Percentiles rank a stretch among this genome's conserved stretches.
phyloP scores from a whole-genome alignment of 805 yeast genomes.

The Metschnikowia picachoensis region DNA sequence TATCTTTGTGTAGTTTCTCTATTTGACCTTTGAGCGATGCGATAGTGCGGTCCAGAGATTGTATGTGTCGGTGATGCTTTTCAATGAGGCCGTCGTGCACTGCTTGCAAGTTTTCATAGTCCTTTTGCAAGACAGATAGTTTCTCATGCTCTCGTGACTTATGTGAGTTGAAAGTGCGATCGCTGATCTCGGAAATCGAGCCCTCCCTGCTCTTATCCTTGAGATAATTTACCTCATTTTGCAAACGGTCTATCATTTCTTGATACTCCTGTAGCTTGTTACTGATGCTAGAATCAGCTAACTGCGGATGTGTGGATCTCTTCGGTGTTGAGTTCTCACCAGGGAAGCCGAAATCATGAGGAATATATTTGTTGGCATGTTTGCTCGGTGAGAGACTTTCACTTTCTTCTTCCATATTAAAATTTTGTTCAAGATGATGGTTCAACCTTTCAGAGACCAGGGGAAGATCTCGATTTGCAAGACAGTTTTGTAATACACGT shows the following conservation, averaged over 20 bases:
- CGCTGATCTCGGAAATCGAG: slow-evolving; percentile 11
- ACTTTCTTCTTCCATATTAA: neutral
- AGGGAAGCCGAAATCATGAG: neutral
- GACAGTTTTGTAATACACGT: too few relatives aligned
- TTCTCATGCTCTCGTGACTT: slow-evolving; percentile 10
- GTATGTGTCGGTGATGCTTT: slow-evolving; percentile 8
- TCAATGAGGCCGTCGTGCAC: slow-evolving; percentile 10
- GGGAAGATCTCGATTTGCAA: too few relatives aligned
- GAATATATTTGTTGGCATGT: neutral
- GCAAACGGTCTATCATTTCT: slow-evolving; percentile 27
- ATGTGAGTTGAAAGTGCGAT: neutral
- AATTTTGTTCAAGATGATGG: neutral
- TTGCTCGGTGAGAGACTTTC: neutral
- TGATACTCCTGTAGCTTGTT: slow-evolving; percentile 30
- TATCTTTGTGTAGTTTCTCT: slow-evolving; percentile 12
- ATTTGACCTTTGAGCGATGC: slow-evolving; percentile 11
- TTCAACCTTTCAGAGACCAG: too few relatives aligned
- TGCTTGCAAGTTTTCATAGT: slow-evolving; percentile 12
- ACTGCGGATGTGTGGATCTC: neutral
- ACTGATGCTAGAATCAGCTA: slow-evolving; percentile 20
- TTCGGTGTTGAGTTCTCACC: slow-evolving; percentile 1
- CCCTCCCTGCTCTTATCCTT: slow-evolving; percentile 16
- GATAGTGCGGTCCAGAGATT: slow-evolving; percentile 9
- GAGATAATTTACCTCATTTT: slow-evolving; percentile 29
- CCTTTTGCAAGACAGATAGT: slow-evolving; percentile 11